Conservation (phyloP, 208 protist species). For the Jaenimonas drosophilae region DNA sequence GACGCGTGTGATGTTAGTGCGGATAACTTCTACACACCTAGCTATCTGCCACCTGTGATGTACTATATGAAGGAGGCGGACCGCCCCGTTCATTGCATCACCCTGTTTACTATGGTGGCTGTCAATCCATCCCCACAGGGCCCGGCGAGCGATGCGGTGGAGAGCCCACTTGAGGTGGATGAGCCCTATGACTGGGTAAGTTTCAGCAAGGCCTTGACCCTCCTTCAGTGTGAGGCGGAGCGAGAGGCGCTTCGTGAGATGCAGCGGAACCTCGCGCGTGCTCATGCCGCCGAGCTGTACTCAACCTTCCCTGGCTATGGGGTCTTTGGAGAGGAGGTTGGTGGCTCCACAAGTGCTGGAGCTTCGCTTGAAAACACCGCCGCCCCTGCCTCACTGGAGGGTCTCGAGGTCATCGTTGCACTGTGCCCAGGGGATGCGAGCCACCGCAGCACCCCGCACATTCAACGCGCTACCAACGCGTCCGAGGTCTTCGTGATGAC, state of each 20-base stretch:
- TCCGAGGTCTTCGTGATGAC: neutral
- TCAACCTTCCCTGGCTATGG: conserved; percentile 36
- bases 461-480: neutral
- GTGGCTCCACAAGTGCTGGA: neutral
- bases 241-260: conserved; percentile 32
- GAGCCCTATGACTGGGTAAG: conserved; percentile 81
- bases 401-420: conserved; percentile 29
- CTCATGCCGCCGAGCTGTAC: conserved; percentile 48
- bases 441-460: neutral
- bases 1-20: conserved; percentile 69
- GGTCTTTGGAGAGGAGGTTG: conserved; percentile 52
- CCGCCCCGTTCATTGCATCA: conserved; percentile 19
- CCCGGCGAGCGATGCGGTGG: conserved; percentile 32
- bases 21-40: conserved; percentile 74
- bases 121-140: conserved; percentile 44
- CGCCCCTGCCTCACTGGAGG: conserved; percentile 14
- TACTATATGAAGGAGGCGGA: conserved; percentile 20
- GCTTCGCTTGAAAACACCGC: no score
- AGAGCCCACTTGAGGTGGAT: conserved; percentile 35
- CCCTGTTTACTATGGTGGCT: conserved; percentile 51
- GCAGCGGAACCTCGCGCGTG: conserved; percentile 20
- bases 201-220: conserved; percentile 23
- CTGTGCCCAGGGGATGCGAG: conserved; percentile 19
- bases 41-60: conserved; percentile 47
- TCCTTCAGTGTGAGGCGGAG: conserved; percentile 34